These are phyloP conservation scores for Zizania latifolia DNA, from an alignment of 176 grass and related monocot genomes.

Conservation along the genomic window DNA sequence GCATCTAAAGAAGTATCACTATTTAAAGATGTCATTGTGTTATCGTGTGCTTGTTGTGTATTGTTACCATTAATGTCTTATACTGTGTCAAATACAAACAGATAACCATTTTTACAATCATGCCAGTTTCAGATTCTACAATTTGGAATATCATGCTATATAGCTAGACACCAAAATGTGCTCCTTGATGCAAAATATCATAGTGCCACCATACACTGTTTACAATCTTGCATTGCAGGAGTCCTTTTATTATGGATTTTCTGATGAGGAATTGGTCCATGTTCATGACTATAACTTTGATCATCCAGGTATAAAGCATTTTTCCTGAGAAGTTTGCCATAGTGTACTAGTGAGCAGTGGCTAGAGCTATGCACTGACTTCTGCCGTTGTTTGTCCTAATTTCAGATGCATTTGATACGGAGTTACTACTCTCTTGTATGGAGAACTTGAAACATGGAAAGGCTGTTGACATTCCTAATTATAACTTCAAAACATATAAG, in stretches of 20 bases:
- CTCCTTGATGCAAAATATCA: background rate
- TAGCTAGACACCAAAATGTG: background rate
- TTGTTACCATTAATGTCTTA: background rate
- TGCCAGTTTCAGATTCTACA: background rate
- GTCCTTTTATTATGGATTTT: slow-evolving; percentile 81
- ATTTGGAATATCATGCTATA: background rate
- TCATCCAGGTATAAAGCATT: slow-evolving; percentile 45
- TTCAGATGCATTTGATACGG: slow-evolving; percentile 93
- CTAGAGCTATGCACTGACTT: slow-evolving; percentile 17
- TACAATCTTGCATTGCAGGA: slow-evolving; percentile 39
- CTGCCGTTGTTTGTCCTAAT: background rate
- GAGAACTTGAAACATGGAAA: slow-evolving; percentile 66
- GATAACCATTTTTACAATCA: background rate
- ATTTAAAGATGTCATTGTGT: background rate
- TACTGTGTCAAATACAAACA: background rate
- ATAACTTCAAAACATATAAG: slow-evolving; percentile 93
- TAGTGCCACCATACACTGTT: background rate
- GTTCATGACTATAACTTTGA: slow-evolving; percentile 74
- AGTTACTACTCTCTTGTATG: slow-evolving; percentile 77
- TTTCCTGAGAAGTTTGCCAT: slow-evolving; percentile 11
- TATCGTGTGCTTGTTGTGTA: background rate
- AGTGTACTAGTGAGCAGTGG: background rate
- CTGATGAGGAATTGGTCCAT: slow-evolving; percentile 53
- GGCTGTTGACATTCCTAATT: slow-evolving; percentile 75
- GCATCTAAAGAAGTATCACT: background rate